phyloP scores from a whole-genome alignment of 495 filamentous ascomycete species.

The Tirmania nivea region DNA sequence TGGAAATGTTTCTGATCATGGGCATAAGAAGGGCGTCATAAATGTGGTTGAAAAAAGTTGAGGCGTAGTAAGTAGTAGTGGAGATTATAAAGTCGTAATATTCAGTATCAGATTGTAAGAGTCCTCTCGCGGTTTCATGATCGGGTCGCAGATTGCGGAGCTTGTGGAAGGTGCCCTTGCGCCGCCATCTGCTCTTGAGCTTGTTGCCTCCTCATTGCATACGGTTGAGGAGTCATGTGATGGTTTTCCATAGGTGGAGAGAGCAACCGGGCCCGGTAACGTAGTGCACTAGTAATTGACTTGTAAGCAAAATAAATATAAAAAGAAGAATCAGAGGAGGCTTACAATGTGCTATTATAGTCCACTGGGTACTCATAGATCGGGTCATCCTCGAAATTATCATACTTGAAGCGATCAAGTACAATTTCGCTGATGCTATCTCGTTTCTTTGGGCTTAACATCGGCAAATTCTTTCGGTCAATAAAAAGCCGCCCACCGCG shows the following conservation, averaged over 20 bases:
- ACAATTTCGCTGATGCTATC: conserved; percentile 23
- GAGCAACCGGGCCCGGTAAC: conserved; percentile 16
- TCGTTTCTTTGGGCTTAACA: conserved; percentile 29
- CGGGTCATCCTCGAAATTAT: conserved; percentile 38
- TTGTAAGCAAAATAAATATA: too few species aligned
- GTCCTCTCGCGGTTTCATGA: too few species aligned
- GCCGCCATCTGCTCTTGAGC: neutral
- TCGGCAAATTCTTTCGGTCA: conserved; percentile 43
- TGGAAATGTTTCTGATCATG: too few species aligned
- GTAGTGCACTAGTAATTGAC: conserved; percentile 9
- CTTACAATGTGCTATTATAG: conserved; percentile 22
- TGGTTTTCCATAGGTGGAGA: conserved; percentile 14
- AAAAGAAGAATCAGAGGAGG: neutral
- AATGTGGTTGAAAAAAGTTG: too few species aligned
- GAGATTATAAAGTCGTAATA: too few species aligned
- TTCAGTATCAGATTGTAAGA: too few species aligned
- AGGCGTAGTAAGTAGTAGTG: too few species aligned
- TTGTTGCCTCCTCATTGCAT: neutral
- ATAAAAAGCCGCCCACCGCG: conserved; percentile 62
- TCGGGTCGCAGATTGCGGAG: neutral
- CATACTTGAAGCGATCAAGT: conserved; percentile 64
- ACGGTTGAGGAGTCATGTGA: neutral
- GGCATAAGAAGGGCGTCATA: too few species aligned
- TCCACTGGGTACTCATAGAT: conserved; percentile 57
- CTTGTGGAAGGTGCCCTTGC: neutral